phyloP scores from a whole-genome alignment of 2,329 filamentous ascomycete genomes.

The Ceratocystis papillata region DNA sequence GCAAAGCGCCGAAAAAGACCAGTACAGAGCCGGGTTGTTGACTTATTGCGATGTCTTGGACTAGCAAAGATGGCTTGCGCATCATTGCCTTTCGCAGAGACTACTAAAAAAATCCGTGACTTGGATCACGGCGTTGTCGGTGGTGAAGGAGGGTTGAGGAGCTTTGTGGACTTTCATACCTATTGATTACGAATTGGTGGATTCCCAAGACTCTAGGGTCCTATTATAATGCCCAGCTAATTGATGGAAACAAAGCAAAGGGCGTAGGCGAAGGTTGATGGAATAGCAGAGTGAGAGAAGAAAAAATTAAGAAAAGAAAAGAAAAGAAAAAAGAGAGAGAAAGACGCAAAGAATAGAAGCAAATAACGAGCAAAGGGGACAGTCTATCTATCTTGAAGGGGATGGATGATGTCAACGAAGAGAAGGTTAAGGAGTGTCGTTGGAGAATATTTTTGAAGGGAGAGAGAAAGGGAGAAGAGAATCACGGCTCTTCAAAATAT shows the following conservation, averaged over 20 bases:
- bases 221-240: background rate
- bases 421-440: conserved; percentile 8
- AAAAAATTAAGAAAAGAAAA: background rate
- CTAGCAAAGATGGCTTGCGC: conserved; percentile 13
- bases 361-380: background rate
- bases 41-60: conserved; percentile 13
- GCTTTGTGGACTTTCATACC: conserved; percentile 10
- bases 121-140: background rate
- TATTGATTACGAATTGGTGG: conserved; percentile 1
- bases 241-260: background rate
- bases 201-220: background rate
- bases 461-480: conserved; percentile 10
- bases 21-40: conserved; percentile 9
- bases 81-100: conserved; percentile 3
- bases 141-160: background rate
- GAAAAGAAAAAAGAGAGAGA: background rate
- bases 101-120: background rate
- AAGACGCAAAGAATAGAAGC: background rate
- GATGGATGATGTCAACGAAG: background rate
- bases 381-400: background rate
- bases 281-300: background rate
- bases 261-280: background rate
- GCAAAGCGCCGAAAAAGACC: conserved; percentile 12
- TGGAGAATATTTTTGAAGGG: background rate
- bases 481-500: conserved; percentile 9